Base-by-base conservation (phyloP, 2,329 filamentous ascomycete species). In the Clonostachys byssicola region DNA sequence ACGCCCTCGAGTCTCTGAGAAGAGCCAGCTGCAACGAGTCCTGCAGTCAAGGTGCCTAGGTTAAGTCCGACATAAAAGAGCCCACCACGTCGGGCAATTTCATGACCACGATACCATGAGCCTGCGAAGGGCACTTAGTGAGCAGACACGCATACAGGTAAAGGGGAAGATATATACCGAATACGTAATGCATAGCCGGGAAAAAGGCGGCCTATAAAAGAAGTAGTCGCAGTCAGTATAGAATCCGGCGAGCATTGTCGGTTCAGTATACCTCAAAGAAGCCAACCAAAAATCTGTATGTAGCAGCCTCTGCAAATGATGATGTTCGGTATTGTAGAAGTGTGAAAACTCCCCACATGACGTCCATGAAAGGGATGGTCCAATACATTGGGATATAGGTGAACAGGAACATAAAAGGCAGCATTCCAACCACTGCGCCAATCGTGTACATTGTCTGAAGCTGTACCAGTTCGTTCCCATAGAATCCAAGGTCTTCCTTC, bases 261-360 rank as follows among this genome's bases (percentile, higher is more conserved):
- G 23, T 30, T 30, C 23, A 30, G 0, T 66, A 60, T 2, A 65
- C 63, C 58, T 81, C 77, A 47, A 81, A 79, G 56, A 71, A 71
- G 0, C 75, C 75, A 5, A 81, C 73, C 2, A 80, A 50, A 47
- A 82, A 81, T 3, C 78, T 67, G 55, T 79, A 79, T 0, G 73
- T 73, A 42, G 71, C 71, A 10, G 80, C 48, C 45, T 81, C 77
- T 1, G 69, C 67, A 51, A 70, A 80, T 3, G 67, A 63, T 3
- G 66, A 61, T 1, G 71, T 71, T 6, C 77, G 71, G 46, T 73
- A 80, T 48, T 81, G 77, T 4, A 81, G 61, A 9, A 83, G 64
- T 0, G 78, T 83, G 50, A 81, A 77, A 14, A 81, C 58, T 0
- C 77, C 78, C 79, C 79, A 83, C 3, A 64, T 57, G 2, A 81